phyloP scores from a whole-genome alignment of 2,329 filamentous ascomycete species.

The Alternaria tenuissima region DNA sequence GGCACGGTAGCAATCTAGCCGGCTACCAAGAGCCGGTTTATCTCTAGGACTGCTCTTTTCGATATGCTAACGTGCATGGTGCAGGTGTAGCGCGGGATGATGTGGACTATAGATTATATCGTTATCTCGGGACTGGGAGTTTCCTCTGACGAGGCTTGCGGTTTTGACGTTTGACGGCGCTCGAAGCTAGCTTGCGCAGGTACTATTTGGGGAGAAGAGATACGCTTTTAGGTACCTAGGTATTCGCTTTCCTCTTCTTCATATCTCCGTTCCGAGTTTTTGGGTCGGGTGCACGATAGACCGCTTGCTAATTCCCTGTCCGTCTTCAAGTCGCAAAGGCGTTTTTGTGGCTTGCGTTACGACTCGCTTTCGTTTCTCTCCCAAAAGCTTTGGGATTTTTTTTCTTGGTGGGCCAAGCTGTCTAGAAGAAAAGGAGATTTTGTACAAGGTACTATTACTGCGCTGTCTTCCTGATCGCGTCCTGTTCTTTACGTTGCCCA shows the following conservation, averaged over 20 bases:
- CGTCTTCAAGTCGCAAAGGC: not conserved
- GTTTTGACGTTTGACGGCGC: not conserved
- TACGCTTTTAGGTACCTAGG: not conserved
- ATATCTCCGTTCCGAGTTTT: too few species aligned
- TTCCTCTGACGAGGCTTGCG: not conserved
- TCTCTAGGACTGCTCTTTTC: slow-evolving; percentile 3
- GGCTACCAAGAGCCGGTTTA: slow-evolving; percentile 2
- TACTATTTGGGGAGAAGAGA: not conserved
- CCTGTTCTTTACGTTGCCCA: not conserved
- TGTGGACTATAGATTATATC: not conserved
- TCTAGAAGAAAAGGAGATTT: not conserved
- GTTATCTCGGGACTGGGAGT: not conserved
- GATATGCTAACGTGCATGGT: slow-evolving; percentile 10
- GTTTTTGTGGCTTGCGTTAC: slow-evolving; percentile 5
- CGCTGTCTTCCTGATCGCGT: not conserved
- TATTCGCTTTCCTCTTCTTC: not conserved
- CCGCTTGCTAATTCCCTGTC: not conserved
- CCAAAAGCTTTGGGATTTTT: not conserved
- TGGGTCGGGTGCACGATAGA: not conserved
- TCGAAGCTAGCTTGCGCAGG: not conserved
- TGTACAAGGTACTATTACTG: not conserved
- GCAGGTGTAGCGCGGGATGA: slow-evolving; percentile 5
- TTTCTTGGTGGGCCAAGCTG: not conserved
- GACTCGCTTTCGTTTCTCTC: slow-evolving; percentile 2
- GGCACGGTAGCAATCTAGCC: not conserved